Percentiles rank a stretch among this genome's conserved stretches.
These are phyloP conservation scores for Gossypium lobatum DNA, from an alignment of 441 rosid genomes.

Conservation along the genomic window DNA sequence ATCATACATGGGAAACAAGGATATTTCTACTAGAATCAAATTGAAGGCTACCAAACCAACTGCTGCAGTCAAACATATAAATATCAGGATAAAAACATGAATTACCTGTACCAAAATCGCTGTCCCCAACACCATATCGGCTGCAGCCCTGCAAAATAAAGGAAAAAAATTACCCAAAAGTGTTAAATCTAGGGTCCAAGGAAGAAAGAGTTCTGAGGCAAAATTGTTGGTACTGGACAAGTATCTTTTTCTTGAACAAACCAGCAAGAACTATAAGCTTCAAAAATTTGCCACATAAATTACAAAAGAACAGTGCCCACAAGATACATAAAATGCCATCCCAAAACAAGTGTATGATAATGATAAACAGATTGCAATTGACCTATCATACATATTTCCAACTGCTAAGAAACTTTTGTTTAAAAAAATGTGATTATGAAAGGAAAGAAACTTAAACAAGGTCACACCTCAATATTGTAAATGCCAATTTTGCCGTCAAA, in stretches of 20 bases:
- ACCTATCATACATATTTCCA: background rate
- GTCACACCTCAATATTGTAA: constrained; percentile 84
- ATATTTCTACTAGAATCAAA: constrained; percentile 7
- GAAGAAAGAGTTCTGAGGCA: background rate
- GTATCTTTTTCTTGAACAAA: background rate
- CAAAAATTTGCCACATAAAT: background rate
- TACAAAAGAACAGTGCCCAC: background rate
- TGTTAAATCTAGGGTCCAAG: background rate
- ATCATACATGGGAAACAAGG: background rate
- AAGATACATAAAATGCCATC: background rate
- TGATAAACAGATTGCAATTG: background rate
- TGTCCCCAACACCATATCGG: constrained; percentile 54
- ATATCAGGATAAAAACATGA: background rate
- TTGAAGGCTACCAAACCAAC: constrained; percentile 5
- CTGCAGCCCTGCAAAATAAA: constrained; percentile 75
- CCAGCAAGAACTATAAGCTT: background rate
- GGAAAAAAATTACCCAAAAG: background rate
- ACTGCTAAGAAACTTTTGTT: background rate
- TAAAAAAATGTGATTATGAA: background rate
- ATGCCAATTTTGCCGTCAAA: constrained; percentile 96
- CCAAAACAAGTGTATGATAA: background rate
- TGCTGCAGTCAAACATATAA: background rate
- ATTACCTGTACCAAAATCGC: constrained; percentile 63
- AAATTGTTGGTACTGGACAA: background rate
- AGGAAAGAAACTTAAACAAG: background rate